These are phyloP conservation scores for Nadsonia starkeyi-henricii DNA, from an alignment of 1,139 yeast genomes.

Conservation along the genomic window DNA sequence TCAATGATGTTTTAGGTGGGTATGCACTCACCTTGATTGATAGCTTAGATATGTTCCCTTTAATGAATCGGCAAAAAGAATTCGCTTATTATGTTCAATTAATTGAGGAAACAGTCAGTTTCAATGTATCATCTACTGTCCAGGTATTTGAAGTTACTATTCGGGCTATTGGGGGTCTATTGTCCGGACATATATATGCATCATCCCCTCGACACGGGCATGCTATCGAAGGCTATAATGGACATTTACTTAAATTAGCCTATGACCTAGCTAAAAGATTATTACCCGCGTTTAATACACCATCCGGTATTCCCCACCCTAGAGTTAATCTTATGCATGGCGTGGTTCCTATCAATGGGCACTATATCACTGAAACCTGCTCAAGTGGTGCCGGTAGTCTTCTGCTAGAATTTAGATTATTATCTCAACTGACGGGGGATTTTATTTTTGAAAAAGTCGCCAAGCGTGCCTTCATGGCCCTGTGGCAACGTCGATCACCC, in stretches of 20 bases:
- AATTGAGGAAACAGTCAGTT: constrained; percentile 31
- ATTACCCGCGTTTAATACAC: constrained; percentile 50
- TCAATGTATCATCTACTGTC: constrained; percentile 53
- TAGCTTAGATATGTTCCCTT: constrained; percentile 62
- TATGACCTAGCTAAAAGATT: constrained; percentile 56
- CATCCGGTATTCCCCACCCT: constrained; percentile 55
- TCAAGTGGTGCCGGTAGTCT: constrained; percentile 82
- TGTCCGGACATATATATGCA: constrained; percentile 66
- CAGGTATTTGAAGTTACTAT: constrained; percentile 84
- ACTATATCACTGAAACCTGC: constrained; percentile 47
- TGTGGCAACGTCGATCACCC: constrained; percentile 55
- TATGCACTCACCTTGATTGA: constrained; percentile 68
- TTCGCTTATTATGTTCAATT: constrained; percentile 38
- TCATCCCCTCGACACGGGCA: constrained; percentile 41
- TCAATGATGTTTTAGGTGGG: constrained; percentile 81
- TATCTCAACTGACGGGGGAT: constrained; percentile 64
- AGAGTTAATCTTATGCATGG: constrained; percentile 52
- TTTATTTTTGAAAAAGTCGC: constrained; percentile 52
- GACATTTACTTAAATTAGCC: constrained; percentile 55
- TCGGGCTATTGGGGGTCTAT: constrained; percentile 61
- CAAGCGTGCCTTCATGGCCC: constrained; percentile 46
- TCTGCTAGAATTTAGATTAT: constrained; percentile 59
- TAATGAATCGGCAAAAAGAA: constrained; percentile 48
- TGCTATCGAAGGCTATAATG: constrained; percentile 40
- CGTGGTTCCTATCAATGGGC: constrained; percentile 23